Percentiles rank a stretch among this genome's conserved stretches.
These are phyloP conservation scores for Hortaea werneckii DNA, from an alignment of 2,329 filamentous ascomycete species.

Conservation along the genomic window DNA sequence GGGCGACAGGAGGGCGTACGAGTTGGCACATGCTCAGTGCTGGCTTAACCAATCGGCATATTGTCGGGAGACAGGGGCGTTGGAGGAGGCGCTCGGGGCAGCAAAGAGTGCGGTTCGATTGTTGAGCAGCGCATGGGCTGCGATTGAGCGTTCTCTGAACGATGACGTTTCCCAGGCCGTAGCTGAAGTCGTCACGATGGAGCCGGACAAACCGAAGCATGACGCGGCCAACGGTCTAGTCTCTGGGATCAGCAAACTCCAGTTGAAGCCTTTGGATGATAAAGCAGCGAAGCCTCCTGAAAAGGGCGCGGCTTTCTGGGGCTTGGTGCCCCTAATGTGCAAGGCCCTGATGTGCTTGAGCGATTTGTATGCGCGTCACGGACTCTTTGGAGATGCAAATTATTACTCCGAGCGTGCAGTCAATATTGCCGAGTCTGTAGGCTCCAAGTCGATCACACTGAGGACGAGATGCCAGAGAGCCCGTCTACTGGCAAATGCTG, in stretches of 20 bases:
- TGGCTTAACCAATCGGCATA: constrained; percentile 21
- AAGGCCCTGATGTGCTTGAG: constrained; percentile 64
- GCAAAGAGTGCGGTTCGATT: constrained; percentile 20
- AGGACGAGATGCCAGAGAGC: constrained; percentile 13
- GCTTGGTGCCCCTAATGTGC: constrained; percentile 63
- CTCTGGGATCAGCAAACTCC: constrained; percentile 23
- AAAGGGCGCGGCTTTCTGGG: constrained; percentile 66
- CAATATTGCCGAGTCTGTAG: constrained; percentile 52
- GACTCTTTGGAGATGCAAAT: constrained; percentile 76
- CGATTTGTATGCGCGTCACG: constrained; percentile 68
- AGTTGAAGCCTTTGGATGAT: constrained; percentile 28
- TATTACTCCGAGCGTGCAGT: constrained; percentile 80
- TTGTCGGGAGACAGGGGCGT: constrained; percentile 7
- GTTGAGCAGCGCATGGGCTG: constrained; percentile 19
- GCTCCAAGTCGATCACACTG: constrained; percentile 8
- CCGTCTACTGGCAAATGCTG: constrained; percentile 14
- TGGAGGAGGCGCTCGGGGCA: constrained; percentile 15
- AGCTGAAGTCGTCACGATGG: neutral
- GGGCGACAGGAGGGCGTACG: constrained; percentile 13
- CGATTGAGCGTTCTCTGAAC: constrained; percentile 8
- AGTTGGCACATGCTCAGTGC: constrained; percentile 15
- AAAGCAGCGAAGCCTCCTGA: constrained; percentile 13
- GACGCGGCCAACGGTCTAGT: constrained; percentile 8
- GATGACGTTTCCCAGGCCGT: too few species aligned
- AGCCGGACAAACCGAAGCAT: neutral